These are phyloP conservation scores for Dactylonectria estremocensis DNA, from an alignment of 2,329 filamentous ascomycete species.

Conservation along the genomic window DNA sequence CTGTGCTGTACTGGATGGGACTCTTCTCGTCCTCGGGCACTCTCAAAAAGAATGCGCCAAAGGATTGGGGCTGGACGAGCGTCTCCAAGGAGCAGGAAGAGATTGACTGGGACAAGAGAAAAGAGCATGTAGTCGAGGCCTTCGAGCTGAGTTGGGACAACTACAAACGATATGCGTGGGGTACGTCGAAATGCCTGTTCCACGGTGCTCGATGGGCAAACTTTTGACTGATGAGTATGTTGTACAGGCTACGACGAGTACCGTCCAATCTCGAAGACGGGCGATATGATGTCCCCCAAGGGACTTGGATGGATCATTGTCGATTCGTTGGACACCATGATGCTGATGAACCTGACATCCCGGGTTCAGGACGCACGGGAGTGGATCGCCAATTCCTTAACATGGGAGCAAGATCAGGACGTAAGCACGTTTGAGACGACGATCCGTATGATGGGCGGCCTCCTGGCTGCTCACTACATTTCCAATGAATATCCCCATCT, in stretches of 20 bases:
- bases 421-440: conserved; percentile 99
- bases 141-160: conserved; percentile 94
- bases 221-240: conserved; percentile 46
- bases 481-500: conserved; percentile 86
- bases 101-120: conserved; percentile 83
- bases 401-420: conserved; percentile 93
- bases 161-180: conserved; percentile 95
- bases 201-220: conserved; percentile 3
- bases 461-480: conserved; percentile 96
- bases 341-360: conserved; percentile 96
- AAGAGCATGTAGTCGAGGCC: conserved; percentile 87
- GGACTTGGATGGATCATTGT: conserved; percentile 99
- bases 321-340: conserved; percentile 95
- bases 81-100: conserved; percentile 62
- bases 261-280: conserved; percentile 84
- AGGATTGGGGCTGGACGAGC: conserved; percentile 72
- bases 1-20: conserved; percentile 80
- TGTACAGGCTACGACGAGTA: conserved; percentile 84
- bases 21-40: conserved; percentile 64
- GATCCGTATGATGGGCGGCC: conserved; percentile 95
- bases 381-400: conserved; percentile 87
- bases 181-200: conserved; percentile 64
- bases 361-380: conserved; percentile 87
- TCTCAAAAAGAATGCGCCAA: conserved; percentile 54
- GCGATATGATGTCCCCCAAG: conserved; percentile 86